Evolutionary conservation across 306 rosid species (phyloP), one percentile per base, ranked within the genome.

Genomic region (Astragalus membranaceus): DNA sequence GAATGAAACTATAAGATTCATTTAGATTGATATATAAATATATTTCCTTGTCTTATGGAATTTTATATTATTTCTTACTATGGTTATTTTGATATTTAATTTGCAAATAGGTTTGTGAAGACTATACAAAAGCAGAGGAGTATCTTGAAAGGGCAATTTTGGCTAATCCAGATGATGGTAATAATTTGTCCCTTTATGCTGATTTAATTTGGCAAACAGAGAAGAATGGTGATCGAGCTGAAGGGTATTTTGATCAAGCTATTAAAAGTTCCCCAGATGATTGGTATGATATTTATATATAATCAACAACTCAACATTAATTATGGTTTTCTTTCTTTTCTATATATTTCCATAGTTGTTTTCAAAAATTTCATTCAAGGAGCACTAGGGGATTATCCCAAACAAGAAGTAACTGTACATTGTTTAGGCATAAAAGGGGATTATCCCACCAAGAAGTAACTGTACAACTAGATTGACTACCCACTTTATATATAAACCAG

Each of bases 101-200:
- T 43, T 73, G 52, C 23, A 23, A 75, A 69, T 59, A 88, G 96
- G 88, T 86, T 30, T 57, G 85, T 65, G 89, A 84, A 79, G 98
- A 93, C 61, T 84, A 69, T 64, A 32, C 30, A 7, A 88, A 85
- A 79, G 96, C 97, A 20, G 82, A 86, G 62, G 93, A 85, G 83
- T 90, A 82, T 33, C 81, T 82, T 62, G 90, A 75, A 62, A 93
- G 97, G 71, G 91, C 98, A 0, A 84, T 90, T 37, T 79, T 90
- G 76, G 86, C 82, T 23, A 79, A 82, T 54, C 93, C 96, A 13
- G 64, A 60, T 58, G 96, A 92, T 79, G 91, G 82, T 33, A 67
- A 68, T 70, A 55, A 73, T 67, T 32, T 90, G 32, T 83, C 88
- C 7, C 79, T 79, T 5, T 89, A 88, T 72, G 96, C 87, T 6